Conservation (phyloP, 768 basidiomycete genomes). For the Tephrocybe sp. region DNA sequence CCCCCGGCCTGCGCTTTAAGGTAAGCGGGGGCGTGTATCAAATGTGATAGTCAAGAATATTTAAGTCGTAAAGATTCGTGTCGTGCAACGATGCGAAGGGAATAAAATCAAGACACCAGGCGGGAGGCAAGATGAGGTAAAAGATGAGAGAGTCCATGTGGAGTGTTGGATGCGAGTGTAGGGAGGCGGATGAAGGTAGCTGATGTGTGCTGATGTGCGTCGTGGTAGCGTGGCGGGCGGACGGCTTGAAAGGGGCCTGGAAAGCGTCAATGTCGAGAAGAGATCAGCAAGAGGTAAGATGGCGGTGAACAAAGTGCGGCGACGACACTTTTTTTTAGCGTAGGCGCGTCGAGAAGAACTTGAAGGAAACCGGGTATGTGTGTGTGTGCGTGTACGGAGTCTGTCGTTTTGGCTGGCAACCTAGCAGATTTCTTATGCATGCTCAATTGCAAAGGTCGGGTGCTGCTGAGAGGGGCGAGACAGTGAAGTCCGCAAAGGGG, state of each 20-base stretch:
- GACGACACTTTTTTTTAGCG: slow-evolving; percentile 6
- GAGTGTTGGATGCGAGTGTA: slow-evolving; percentile 22
- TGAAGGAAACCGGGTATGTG: neutral
- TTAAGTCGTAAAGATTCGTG: slow-evolving; percentile 29
- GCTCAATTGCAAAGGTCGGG: slow-evolving; percentile 51
- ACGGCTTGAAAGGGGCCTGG: slow-evolving; percentile 7
- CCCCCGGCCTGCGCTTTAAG: slow-evolving; percentile 7
- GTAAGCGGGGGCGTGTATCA: slow-evolving; percentile 18
- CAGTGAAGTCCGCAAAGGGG: slow-evolving; percentile 25
- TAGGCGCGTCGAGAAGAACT: slow-evolving; percentile 5
- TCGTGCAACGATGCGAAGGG: slow-evolving; percentile 37
- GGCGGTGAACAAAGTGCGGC: neutral
- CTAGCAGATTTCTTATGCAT: neutral
- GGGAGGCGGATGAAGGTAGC: slow-evolving; percentile 21
- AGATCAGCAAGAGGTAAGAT: neutral
- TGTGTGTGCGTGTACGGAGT: neutral
- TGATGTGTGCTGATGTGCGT: slow-evolving; percentile 16
- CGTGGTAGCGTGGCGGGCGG: slow-evolving; percentile 14
- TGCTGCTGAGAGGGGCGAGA: slow-evolving; percentile 39
- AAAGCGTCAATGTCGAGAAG: neutral
- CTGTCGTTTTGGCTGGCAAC: slow-evolving; percentile 6
- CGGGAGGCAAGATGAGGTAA: slow-evolving; percentile 19
- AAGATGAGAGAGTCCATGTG: slow-evolving; percentile 9
- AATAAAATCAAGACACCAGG: slow-evolving; percentile 28
- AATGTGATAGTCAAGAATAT: slow-evolving; percentile 24